These are phyloP conservation scores for Sclerotinia borealis DNA, from an alignment of 2,329 filamentous ascomycete genomes.

Conservation along the genomic window DNA sequence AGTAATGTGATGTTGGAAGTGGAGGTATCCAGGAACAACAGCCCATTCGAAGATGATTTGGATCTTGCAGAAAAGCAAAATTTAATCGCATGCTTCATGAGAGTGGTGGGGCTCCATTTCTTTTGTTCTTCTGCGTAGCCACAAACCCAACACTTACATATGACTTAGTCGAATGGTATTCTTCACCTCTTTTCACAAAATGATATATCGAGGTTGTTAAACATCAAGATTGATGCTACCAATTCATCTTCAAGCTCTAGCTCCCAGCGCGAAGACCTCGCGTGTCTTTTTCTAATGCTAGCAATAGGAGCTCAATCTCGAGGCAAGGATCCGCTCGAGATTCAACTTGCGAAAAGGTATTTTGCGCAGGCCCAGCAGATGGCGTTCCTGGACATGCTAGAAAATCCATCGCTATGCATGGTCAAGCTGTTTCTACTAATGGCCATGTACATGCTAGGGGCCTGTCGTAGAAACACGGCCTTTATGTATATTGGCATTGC, in stretches of 20 bases:
- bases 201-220: neutral
- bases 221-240: neutral
- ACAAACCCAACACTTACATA: neutral
- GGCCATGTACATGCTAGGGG: conserved; percentile 5
- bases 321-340: neutral
- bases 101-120: neutral
- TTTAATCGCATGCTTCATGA: neutral
- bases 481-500: conserved; percentile 7
- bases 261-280: neutral
- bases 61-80: neutral
- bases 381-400: neutral
- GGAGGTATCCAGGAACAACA: conserved; percentile 3
- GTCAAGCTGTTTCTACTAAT: neutral
- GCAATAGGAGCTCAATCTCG: conserved; percentile 7
- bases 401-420: neutral
- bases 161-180: neutral
- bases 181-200: neutral
- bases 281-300: conserved; percentile 3
- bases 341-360: conserved; percentile 1
- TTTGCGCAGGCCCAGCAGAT: conserved; percentile 4
- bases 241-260: neutral
- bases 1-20: conserved; percentile 2
- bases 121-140: neutral
- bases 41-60: conserved; percentile 1
- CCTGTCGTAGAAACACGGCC: conserved; percentile 1